Evolutionary conservation across 2,329 filamentous ascomycete species (phyloP).

Genomic region (Ascochyta koolunga): DNA sequence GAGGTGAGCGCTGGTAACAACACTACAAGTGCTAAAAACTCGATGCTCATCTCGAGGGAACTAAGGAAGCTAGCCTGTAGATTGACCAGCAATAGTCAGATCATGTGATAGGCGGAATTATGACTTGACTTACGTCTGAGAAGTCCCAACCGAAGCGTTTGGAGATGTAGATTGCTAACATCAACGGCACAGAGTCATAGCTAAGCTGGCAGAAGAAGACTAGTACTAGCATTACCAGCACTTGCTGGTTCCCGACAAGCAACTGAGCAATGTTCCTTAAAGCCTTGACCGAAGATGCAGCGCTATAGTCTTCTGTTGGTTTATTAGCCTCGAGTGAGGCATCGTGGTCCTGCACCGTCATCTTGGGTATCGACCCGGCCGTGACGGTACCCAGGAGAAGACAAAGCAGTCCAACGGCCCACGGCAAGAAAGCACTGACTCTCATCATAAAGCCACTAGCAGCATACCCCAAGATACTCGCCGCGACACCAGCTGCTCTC

Average conservation of each 20-base stretch:
- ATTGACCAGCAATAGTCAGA: neutral
- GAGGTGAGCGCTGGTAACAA: slow-evolving; percentile 17
- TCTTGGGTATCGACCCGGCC: slow-evolving; percentile 17
- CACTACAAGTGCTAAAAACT: slow-evolving; percentile 17
- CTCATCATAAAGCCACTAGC: slow-evolving; percentile 21
- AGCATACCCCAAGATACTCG: slow-evolving; percentile 24
- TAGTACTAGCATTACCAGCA: slow-evolving; percentile 16
- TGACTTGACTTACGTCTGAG: slow-evolving; percentile 20
- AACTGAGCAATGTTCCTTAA: neutral
- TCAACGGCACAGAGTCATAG: slow-evolving; percentile 23
- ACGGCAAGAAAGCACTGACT: slow-evolving; percentile 15
- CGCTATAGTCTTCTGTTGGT: neutral
- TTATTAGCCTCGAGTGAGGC: neutral
- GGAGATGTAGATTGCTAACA: slow-evolving; percentile 27
- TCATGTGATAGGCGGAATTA: neutral
- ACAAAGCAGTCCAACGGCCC: slow-evolving; percentile 17
- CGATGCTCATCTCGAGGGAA: slow-evolving; percentile 25
- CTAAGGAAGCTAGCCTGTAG: slow-evolving; percentile 25
- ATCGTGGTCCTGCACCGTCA: neutral
- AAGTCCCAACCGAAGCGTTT: slow-evolving; percentile 27
- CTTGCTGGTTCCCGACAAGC: slow-evolving; percentile 16
- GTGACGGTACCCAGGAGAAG: slow-evolving; percentile 7
- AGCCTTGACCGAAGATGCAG: neutral
- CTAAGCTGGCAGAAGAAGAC: slow-evolving; percentile 26
- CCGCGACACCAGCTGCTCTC: slow-evolving; percentile 22